Base-by-base conservation (phyloP, 2,329 filamentous ascomycete species). In the Teratosphaeriaceae sp. region DNA sequence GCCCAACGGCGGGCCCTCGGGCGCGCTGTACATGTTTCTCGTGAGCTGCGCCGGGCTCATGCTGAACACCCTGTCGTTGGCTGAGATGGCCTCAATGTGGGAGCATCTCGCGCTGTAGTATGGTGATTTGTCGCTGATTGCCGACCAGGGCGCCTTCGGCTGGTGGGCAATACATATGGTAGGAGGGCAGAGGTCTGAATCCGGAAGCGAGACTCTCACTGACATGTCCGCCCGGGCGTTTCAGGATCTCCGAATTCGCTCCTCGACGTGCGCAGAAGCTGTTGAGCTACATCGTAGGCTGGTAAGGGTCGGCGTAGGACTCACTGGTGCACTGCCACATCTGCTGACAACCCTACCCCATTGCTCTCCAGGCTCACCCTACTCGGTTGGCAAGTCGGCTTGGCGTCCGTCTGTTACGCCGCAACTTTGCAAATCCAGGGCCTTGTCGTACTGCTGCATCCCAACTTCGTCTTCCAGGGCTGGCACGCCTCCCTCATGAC, bases 371-470 rank as follows among this genome's bases (percentile, higher is more conserved):
- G n/a, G 30, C 30, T 34, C 30, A 18, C 11, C 7, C 7, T 34
- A 7, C 30, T 34, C 7, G 30, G 30, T 8, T 34, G 30, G 30
- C 30, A 34, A 34, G 30, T 18, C 8, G 30, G 12, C 7, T 15
- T 34, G 7, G 30, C 46, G n/a, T 43, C 24, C 18, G 34, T 39
- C 15, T 35, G 40, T 12, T 46, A 40, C 30, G 22, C 37, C n/a
- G 36, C 30, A 22, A 30, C 35, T 22, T 22, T 43, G 8, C 44
- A 47, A 18, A 43, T 44, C 15, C 35, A 44, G 12, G 31, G 40
- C 23, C 19, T 44, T 24, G 27, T 44, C 5, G 23, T 44, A 31
- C 40, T 47, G 11, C 13, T 33, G 26, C 15, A 34, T 27, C 43
- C 39, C 16, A 21, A 19, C 26, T 30, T 8, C 18, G 38, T 33